A percentile compares a stretch with the other conserved stretches of the same genome.
Evolutionary conservation across 2,329 filamentous ascomycete species (phyloP).

Genomic region (Verticillium zaregamsianum): DNA sequence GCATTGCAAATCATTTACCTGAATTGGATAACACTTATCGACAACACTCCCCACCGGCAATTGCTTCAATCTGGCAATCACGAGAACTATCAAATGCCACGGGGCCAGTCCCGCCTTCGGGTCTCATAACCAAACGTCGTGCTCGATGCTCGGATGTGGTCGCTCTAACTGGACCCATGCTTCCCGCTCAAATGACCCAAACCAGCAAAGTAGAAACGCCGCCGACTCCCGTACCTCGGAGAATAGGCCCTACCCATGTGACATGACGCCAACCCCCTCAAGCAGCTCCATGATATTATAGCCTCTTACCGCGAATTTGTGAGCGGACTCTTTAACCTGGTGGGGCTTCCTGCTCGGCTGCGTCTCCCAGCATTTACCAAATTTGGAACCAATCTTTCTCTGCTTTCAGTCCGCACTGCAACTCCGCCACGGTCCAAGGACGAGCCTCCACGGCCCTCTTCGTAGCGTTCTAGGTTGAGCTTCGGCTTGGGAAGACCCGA

Average conservation of each 20-base stretch:
- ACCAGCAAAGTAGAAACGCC: background rate
- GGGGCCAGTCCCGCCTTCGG: background rate
- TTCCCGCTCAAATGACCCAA: background rate
- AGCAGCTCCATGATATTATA: slow-evolving; percentile 29
- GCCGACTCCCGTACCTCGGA: background rate
- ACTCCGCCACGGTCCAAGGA: slow-evolving; percentile 66
- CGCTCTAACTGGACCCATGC: too few relatives aligned
- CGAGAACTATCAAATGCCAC: background rate
- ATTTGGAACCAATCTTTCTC: slow-evolving; percentile 66
- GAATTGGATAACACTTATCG: background rate
- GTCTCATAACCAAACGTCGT: too few relatives aligned
- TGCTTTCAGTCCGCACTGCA: slow-evolving; percentile 77
- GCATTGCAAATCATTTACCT: background rate
- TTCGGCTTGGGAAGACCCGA: slow-evolving; percentile 68
- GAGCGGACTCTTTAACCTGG: slow-evolving; percentile 54
- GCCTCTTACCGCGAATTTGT: slow-evolving; percentile 36
- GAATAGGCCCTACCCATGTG: background rate
- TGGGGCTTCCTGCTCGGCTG: slow-evolving; percentile 54
- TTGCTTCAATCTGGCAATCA: too few relatives aligned
- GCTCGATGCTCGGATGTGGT: too few relatives aligned
- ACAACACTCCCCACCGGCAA: too few relatives aligned
- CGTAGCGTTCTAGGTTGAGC: slow-evolving; percentile 48
- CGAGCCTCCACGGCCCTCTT: slow-evolving; percentile 34
- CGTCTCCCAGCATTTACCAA: slow-evolving; percentile 53
- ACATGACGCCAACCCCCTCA: slow-evolving; percentile 2